Evolutionary conservation across 495 filamentous ascomycete species (phyloP).

Genomic region (Lindgomyces ingoldianus): DNA sequence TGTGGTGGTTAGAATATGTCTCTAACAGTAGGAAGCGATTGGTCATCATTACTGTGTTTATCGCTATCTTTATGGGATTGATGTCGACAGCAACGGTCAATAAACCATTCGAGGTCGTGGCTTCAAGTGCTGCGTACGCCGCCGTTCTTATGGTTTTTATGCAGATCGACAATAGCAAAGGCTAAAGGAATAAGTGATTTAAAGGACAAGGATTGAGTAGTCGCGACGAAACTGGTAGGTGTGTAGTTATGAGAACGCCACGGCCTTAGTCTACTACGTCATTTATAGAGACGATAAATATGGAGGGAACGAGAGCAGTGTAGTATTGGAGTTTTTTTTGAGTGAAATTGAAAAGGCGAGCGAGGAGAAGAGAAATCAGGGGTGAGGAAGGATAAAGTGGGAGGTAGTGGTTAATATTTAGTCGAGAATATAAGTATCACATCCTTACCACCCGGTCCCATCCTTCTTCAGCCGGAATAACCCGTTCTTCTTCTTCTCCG

Average conservation of each 20-base stretch:
- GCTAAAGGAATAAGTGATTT: not conserved
- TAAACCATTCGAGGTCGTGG: slow-evolving; percentile 22
- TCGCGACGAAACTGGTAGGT: too few relatives aligned
- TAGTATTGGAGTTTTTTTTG: too few relatives aligned
- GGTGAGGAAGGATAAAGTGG: too few relatives aligned
- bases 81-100: slow-evolving; percentile 17
- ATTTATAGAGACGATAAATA: too few relatives aligned
- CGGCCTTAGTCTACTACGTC: too few relatives aligned
- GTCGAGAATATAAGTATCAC: not conserved
- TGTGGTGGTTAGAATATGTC: slow-evolving; percentile 28
- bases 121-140: slow-evolving; percentile 19
- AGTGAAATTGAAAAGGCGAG: too few relatives aligned
- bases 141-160: slow-evolving; percentile 25
- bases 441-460: slow-evolving; percentile 23
- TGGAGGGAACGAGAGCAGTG: too few relatives aligned
- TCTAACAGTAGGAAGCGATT: not conserved
- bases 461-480: slow-evolving; percentile 51
- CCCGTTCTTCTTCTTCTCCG: slow-evolving; percentile 80
- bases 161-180: slow-evolving; percentile 15
- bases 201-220: not conserved
- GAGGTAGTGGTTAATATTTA: too few relatives aligned
- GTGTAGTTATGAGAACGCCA: too few relatives aligned
- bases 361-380: too few relatives aligned
- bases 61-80: slow-evolving; percentile 13
- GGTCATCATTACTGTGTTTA: slow-evolving; percentile 19